A percentile compares a stretch with the other conserved stretches of the same genome.
Conservation (phyloP, 441 rosid species). For the Populus hybrid region DNA sequence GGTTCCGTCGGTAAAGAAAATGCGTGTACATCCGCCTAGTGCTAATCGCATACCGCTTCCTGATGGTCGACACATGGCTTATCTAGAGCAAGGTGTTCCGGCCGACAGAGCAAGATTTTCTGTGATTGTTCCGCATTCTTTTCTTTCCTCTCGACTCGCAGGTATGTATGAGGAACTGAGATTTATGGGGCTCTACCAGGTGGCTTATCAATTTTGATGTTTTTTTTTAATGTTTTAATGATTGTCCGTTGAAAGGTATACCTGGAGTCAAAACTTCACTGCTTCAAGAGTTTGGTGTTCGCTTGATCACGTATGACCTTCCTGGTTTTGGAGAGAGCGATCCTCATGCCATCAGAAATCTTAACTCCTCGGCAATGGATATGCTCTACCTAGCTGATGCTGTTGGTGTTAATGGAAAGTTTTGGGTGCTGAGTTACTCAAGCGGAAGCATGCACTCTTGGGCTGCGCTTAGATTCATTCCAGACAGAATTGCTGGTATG, state of each 20-base stretch:
- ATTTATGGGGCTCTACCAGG: not conserved
- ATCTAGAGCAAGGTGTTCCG: constrained; percentile 68
- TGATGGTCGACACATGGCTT: constrained; percentile 89
- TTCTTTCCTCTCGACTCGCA: constrained; percentile 91
- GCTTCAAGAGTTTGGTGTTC: constrained; percentile 71
- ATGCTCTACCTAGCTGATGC: constrained; percentile 53
- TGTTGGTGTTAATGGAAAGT: constrained; percentile 46
- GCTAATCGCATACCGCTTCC: constrained; percentile 73
- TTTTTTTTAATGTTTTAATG: constrained; percentile 7
- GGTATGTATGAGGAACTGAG: constrained; percentile 33
- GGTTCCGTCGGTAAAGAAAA: constrained; percentile 41
- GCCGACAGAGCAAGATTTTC: constrained; percentile 74
- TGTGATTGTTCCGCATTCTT: constrained; percentile 69
- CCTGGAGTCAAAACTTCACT: constrained; percentile 72
- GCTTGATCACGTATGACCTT: constrained; percentile 66
- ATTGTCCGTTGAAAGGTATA: constrained; percentile 41
- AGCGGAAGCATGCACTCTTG: constrained; percentile 71
- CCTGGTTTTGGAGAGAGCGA: constrained; percentile 92
- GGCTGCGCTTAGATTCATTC: constrained; percentile 75
- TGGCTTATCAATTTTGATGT: not conserved
- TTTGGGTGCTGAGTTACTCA: constrained; percentile 71
- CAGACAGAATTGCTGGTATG: constrained; percentile 63
- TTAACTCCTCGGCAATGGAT: constrained; percentile 63
- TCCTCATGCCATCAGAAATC: constrained; percentile 55
- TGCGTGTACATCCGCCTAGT: constrained; percentile 62